A percentile compares a stretch with the other conserved stretches of the same genome.
Evolutionary conservation across 169 alveolate genomes (phyloP).

Genomic region (Theileria equi): DNA sequence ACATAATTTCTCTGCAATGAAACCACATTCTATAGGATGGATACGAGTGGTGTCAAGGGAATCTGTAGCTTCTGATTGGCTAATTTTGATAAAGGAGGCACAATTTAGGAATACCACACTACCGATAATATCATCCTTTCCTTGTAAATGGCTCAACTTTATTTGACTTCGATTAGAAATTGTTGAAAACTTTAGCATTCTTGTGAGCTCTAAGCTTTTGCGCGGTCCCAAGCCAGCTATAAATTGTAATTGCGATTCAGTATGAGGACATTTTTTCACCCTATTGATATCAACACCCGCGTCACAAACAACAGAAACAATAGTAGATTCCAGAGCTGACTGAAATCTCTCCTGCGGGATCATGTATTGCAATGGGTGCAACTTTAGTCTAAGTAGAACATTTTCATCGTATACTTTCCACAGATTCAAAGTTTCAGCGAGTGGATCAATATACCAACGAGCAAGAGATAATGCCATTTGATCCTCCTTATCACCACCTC

Average conservation of each 20-base stretch:
- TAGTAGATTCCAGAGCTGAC: constrained; percentile 19
- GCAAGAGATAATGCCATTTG: constrained; percentile 34
- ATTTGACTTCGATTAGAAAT: constrained; percentile 36
- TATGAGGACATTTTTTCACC: constrained; percentile 12
- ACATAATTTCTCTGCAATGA: constrained; percentile 67
- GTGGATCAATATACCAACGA: constrained; percentile 66
- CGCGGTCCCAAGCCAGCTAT: constrained; percentile 74
- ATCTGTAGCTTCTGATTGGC: constrained; percentile 33
- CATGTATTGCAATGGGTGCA: constrained; percentile 73
- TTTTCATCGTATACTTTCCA: constrained; percentile 66
- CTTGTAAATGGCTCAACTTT: constrained; percentile 26
- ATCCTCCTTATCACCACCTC: too few species aligned
- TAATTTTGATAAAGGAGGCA: constrained; percentile 67
- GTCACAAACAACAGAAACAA: constrained; percentile 26
- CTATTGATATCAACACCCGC: constrained; percentile 41
- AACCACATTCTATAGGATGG: constrained; percentile 72
- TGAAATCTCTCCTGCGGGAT: constrained; percentile 59
- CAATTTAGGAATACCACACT: constrained; percentile 64
- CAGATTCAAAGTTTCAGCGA: constrained; percentile 62
- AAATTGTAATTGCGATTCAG: constrained; percentile 49
- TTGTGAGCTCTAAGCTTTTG: constrained; percentile 46
- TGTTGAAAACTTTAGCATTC: constrained; percentile 25
- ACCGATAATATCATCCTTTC: constrained; percentile 48
- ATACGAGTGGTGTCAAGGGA: constrained; percentile 71
- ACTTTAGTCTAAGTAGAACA: constrained; percentile 63